These are phyloP conservation scores for Cicer pinnatifidum DNA, from an alignment of 306 rosid genomes.

Conservation along the genomic window DNA sequence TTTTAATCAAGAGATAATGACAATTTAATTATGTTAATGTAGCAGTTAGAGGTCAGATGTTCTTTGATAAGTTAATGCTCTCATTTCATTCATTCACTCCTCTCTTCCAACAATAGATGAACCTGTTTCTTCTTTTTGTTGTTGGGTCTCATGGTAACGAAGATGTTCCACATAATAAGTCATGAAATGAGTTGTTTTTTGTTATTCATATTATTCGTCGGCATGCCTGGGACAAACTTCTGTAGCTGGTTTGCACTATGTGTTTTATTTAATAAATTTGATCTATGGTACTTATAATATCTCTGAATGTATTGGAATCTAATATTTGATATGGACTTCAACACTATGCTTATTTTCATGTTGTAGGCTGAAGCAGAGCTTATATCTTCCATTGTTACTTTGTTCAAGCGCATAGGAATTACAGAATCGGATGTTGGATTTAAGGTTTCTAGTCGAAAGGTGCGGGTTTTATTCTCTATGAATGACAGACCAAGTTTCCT, in stretches of 20 bases:
- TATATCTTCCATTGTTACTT: slow-evolving; percentile 78
- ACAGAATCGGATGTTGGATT: slow-evolving; percentile 93
- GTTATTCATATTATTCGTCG: background rate
- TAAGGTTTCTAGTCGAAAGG: slow-evolving; percentile 98
- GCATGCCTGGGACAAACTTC: slow-evolving; percentile 27
- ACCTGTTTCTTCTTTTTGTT: slow-evolving; percentile 15
- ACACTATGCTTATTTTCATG: slow-evolving; percentile 37
- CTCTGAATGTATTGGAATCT: slow-evolving; percentile 30
- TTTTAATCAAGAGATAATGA: background rate
- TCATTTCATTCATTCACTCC: slow-evolving; percentile 24
- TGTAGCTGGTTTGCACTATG: slow-evolving; percentile 36
- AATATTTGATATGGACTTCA: slow-evolving; percentile 28
- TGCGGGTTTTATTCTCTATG: slow-evolving; percentile 45
- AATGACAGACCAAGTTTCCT: slow-evolving; percentile 29
- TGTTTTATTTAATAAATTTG: slow-evolving; percentile 26
- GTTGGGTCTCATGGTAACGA: slow-evolving; percentile 33
- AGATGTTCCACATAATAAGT: slow-evolving; percentile 19
- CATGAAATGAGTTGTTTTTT: slow-evolving; percentile 2
- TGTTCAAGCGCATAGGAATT: slow-evolving; percentile 85
- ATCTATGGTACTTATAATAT: slow-evolving; percentile 15
- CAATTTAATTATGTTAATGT: slow-evolving; percentile 34
- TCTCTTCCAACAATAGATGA: slow-evolving; percentile 34
- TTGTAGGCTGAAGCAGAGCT: slow-evolving; percentile 96
- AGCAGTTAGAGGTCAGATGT: background rate
- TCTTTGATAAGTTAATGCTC: slow-evolving; percentile 27